Evolutionary conservation across 1,284 basidiomycete genomes (phyloP), one percentile per base, ranked within the genome.

Genomic region (Polyporus tsugae): DNA sequence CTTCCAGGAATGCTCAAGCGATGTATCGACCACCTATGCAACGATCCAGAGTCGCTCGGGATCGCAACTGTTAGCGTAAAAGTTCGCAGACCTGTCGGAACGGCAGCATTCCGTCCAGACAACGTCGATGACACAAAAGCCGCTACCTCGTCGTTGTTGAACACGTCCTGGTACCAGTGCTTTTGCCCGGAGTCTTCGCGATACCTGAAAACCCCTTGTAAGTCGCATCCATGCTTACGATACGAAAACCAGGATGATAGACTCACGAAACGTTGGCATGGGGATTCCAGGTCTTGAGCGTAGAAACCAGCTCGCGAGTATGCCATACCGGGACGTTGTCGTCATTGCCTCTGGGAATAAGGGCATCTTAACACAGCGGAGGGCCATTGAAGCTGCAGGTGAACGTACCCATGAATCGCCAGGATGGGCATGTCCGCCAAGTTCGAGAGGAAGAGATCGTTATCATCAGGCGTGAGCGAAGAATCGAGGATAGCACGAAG

Each of bases 271-370:
- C 81, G 68, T 89, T 83, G 1, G 85, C 82, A n/a, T 82, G 75
- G 0, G 82, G 75, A 62, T 84, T 80, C 87, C 87, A 92, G 2
- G 85, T 82, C 73, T 85, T 84, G 33, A 94, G 74, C 10, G 87
- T 79, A 63, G 84, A 83, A 10, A 91, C 82, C 36, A 85, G 79
- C 74, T 91, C 89, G 33, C 92, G 86, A 4, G 89, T 88, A 73
- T 95, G 93, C 92, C 92, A 95, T 0, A 88, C 85, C 2, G 94
- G 93, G 6, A 95, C 94, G 69, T 95, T 95, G 39, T 89, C 87
- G 72, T 95, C 94, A 60, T 81, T 80, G 0, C 89, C 91, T 11
- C 92, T 93, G 71, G 52, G n/a, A 57, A 38, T 13, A 17, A 10
- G 63, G 29, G 39, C n/a, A 36, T 6, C 17, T 59, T n/a, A 66